Percentiles rank a stretch among this genome's conserved stretches.
These are phyloP conservation scores for Neurospora africana DNA, from an alignment of 495 filamentous ascomycete genomes.

Conservation along the genomic window DNA sequence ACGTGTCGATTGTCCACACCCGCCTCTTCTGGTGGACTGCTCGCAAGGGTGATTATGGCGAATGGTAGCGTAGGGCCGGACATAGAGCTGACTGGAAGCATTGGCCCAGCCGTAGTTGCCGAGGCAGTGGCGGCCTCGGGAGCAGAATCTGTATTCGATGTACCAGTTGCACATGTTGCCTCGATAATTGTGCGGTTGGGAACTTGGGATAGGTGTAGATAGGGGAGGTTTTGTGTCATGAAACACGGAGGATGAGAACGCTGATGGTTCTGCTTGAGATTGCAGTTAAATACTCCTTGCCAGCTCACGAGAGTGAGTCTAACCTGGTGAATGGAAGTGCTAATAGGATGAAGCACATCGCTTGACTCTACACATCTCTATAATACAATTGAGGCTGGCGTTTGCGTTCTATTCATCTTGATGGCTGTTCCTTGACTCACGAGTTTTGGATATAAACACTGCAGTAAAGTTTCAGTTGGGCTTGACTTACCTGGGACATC, in stretches of 20 bases:
- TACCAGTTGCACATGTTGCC: not conserved
- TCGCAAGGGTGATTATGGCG: not conserved
- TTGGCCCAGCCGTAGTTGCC: not conserved
- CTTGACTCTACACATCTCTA: not conserved
- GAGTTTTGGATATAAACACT: not conserved
- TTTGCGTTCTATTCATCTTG: not conserved
- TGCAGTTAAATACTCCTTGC: not conserved
- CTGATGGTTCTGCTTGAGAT: not conserved
- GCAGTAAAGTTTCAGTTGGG: not conserved
- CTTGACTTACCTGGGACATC: not conserved
- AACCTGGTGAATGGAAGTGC: not conserved
- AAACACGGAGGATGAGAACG: not conserved
- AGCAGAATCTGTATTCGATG: not conserved
- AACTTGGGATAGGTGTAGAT: not conserved
- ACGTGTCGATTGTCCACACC: not conserved
- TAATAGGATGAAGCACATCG: not conserved
- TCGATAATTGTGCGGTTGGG: not conserved
- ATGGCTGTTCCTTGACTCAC: not conserved
- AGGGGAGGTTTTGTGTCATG: not conserved
- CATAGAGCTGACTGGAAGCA: not conserved
- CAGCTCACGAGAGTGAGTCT: not conserved
- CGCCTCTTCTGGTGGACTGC: not conserved
- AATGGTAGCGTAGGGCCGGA: not conserved
- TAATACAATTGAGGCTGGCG: not conserved
- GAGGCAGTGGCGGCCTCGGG: not conserved